Evolutionary conservation across 164 flowering plant genomes (phyloP).

Genomic region (Magnolia changhungtana): DNA sequence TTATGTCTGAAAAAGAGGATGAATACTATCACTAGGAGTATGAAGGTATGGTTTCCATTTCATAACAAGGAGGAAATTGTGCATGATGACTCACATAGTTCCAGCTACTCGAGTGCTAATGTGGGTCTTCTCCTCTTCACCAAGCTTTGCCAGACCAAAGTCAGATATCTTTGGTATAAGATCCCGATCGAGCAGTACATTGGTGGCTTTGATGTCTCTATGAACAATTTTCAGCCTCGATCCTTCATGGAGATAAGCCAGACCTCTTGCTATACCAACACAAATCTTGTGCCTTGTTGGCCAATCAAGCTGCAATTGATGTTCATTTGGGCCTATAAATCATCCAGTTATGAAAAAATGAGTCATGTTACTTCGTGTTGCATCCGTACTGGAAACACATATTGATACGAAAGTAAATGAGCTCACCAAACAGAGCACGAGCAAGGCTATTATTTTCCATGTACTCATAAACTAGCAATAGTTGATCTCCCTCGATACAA

Average conservation of each 20-base stretch:
- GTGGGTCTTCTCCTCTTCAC: constrained; percentile 55
- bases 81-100: constrained; percentile 37
- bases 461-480: constrained; percentile 50
- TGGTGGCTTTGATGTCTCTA: constrained; percentile 64
- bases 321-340: constrained; percentile 31
- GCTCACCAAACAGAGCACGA: constrained; percentile 45
- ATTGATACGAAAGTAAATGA: neutral
- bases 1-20: no score
- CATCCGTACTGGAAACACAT: neutral
- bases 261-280: constrained; percentile 56
- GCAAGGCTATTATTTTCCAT: constrained; percentile 56
- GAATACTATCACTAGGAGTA: neutral
- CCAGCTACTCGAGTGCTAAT: constrained; percentile 67
- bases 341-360: neutral
- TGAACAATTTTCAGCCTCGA: constrained; percentile 62
- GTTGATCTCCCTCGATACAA: constrained; percentile 50
- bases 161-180: constrained; percentile 61
- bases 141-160: constrained; percentile 67
- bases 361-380: neutral
- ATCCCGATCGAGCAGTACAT: constrained; percentile 53
- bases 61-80: neutral
- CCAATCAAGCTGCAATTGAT: constrained; percentile 44
- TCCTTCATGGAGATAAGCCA: constrained; percentile 67
- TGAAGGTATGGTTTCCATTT: neutral
- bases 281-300: constrained; percentile 53